Evolutionary conservation across 2,329 filamentous ascomycete species (phyloP), one percentile per base, ranked within the genome.

Genomic region (Penicillium sp.): DNA sequence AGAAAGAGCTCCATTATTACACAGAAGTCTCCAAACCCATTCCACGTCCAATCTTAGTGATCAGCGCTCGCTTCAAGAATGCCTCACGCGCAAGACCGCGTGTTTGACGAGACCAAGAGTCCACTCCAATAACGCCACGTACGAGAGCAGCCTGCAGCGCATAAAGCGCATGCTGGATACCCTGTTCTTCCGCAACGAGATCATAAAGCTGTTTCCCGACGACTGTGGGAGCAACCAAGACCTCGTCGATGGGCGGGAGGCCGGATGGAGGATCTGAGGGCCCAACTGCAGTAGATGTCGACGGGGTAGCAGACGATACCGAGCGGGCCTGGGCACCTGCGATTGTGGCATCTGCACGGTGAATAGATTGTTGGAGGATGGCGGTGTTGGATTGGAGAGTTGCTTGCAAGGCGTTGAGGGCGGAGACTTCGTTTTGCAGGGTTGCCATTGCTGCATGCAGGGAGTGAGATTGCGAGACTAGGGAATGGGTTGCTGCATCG

Each of bases 161-260:
- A 69, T 95, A 96, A 61, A 98, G 86, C 3, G 91, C 90, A 71
- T 97, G 93, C 31, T 89, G 89, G 48, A 96, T 84, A 3, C 90
- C 92, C 63, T 89, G 84, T 76, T 97, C 93, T 71, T 99, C 95
- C 1, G 92, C 91, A 27, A 93, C 90, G 2, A 96, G 80, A 48
- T 88, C 87, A 75, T 98, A 99, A 22, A 99, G 79, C 79, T 99
- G 95, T 63, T 93, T 93, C 0, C 90, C 91, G 5, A 97, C 95
- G 1, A 97, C 89, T 0, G 91, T 97, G 1, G 93, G 92, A 3
- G 93, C 91, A n/a, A 97, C 91, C 3, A 99, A 81, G 33, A 98
- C 83, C 58, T 96, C 92, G 72, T 99, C 95, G 48, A 98, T 89
- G 48, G 88, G 85, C 0, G 93, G 92, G 1, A 87, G 83, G 11